Evolutionary conservation across 2,329 filamentous ascomycete genomes (phyloP).

Genomic region (Gnomoniopsis sp.): DNA sequence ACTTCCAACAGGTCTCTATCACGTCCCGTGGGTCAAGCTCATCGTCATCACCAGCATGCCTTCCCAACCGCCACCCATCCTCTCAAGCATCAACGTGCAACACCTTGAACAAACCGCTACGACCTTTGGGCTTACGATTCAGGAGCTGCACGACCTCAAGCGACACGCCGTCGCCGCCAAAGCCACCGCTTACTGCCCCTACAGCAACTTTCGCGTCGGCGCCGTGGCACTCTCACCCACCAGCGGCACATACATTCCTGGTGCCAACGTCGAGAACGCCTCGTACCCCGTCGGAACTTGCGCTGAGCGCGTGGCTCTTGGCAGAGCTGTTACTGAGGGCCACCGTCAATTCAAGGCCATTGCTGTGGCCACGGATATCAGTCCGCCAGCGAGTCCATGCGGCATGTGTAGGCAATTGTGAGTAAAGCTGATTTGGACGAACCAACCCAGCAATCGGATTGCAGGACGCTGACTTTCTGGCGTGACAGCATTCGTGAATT

Average conservation of each 20-base stretch:
- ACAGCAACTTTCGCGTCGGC: constrained; percentile 89
- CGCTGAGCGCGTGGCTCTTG: constrained; percentile 87
- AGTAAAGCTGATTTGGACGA: constrained; percentile 27
- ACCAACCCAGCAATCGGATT: neutral
- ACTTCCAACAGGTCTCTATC: neutral
- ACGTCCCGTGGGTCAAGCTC: neutral
- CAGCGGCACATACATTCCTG: constrained; percentile 51
- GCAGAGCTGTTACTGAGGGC: constrained; percentile 67
- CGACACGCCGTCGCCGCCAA: constrained; percentile 68
- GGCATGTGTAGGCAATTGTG: constrained; percentile 96
- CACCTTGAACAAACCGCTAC: constrained; percentile 31
- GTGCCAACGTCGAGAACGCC: constrained; percentile 92
- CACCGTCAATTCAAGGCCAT: constrained; percentile 67
- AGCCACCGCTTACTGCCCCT: constrained; percentile 81
- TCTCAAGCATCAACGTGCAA: constrained; percentile 22
- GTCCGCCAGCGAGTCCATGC: constrained; percentile 71
- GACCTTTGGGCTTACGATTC: constrained; percentile 49
- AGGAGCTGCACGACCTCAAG: constrained; percentile 64
- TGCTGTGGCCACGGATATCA: constrained; percentile 79
- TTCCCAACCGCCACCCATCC: constrained; percentile 19
- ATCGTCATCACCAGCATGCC: constrained; percentile 8
- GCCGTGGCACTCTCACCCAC: constrained; percentile 64
- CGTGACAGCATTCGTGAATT: constrained; percentile 69
- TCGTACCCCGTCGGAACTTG: constrained; percentile 93
- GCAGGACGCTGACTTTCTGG: constrained; percentile 9